Evolutionary conservation across 2,329 filamentous ascomycete genomes (phyloP).

Genomic region (Colletotrichum sidae): DNA sequence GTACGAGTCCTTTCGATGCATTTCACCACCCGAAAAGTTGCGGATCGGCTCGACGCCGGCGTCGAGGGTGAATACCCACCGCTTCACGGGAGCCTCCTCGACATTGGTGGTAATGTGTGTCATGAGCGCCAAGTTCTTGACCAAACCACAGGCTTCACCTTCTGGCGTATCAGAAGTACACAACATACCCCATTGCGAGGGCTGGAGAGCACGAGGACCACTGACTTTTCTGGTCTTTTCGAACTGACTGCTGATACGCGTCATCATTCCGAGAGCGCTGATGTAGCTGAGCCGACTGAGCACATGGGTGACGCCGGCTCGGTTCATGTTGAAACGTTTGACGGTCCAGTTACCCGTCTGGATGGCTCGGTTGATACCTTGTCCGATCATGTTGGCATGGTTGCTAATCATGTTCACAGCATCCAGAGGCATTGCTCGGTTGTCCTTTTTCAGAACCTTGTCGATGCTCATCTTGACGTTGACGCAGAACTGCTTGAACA

Average conservation of each 20-base stretch:
- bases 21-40: slow-evolving; percentile 79
- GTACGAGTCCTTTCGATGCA: slow-evolving; percentile 86
- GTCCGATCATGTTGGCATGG: slow-evolving; percentile 87
- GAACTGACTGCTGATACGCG: slow-evolving; percentile 96
- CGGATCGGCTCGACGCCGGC: slow-evolving; percentile 84
- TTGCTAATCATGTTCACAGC: slow-evolving; percentile 86
- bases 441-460: slow-evolving; percentile 94
- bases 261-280: slow-evolving; percentile 99
- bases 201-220: slow-evolving; percentile 93
- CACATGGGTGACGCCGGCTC: slow-evolving; percentile 96
- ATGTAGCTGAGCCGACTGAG: slow-evolving; percentile 97
- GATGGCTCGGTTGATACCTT: slow-evolving; percentile 94
- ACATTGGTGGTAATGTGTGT: slow-evolving; percentile 98
- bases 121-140: slow-evolving; percentile 98
- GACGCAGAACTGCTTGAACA: slow-evolving; percentile 94
- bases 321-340: slow-evolving; percentile 98
- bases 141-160: slow-evolving; percentile 96
- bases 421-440: slow-evolving; percentile 88
- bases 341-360: slow-evolving; percentile 98
- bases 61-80: slow-evolving; percentile 87
- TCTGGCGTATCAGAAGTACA: slow-evolving; percentile 98
- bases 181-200: slow-evolving; percentile 98
- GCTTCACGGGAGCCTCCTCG: slow-evolving; percentile 89
- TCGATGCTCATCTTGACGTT: slow-evolving; percentile 95
- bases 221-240: slow-evolving; percentile 98